phyloP scores from a whole-genome alignment of 2,329 filamentous ascomycete species.

The Exophiala oligosperma region DNA sequence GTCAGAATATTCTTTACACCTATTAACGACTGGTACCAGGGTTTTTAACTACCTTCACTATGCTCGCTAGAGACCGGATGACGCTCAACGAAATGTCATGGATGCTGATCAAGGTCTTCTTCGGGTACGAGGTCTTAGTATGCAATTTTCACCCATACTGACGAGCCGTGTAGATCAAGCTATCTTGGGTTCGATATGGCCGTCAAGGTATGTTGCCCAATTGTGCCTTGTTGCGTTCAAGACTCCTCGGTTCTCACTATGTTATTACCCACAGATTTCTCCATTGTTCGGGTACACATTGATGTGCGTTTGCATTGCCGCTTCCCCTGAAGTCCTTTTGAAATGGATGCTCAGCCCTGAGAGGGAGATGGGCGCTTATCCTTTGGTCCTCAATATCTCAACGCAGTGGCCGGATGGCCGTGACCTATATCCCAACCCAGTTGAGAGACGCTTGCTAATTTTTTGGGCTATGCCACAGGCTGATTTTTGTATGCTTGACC shows the following conservation, averaged over 20 bases:
- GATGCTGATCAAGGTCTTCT: constrained; percentile 63
- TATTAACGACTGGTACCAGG: constrained; percentile 44
- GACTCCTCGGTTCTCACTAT: background rate
- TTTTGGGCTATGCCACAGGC: constrained; percentile 35
- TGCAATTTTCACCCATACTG: constrained; percentile 16
- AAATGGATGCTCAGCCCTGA: constrained; percentile 1
- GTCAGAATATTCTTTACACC: background rate
- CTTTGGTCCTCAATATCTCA: background rate
- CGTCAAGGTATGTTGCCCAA: constrained; percentile 29
- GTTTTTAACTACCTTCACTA: constrained; percentile 77
- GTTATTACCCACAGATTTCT: constrained; percentile 21
- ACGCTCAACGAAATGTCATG: constrained; percentile 59
- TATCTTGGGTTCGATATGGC: constrained; percentile 59
- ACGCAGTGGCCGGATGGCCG: background rate
- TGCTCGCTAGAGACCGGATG: constrained; percentile 59
- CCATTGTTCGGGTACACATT: constrained; percentile 30
- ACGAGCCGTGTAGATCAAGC: constrained; percentile 43
- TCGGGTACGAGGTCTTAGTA: constrained; percentile 46
- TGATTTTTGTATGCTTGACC: constrained; percentile 61
- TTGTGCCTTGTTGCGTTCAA: background rate
- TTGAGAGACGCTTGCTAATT: constrained; percentile 11
- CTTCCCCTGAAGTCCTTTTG: background rate
- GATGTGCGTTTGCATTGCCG: constrained; percentile 24
- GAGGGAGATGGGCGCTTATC: constrained; percentile 12
- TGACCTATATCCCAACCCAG: background rate